Percentiles rank a stretch among this genome's conserved stretches.
These are phyloP conservation scores for Aspergillus avenaceus DNA, from an alignment of 495 filamentous ascomycete genomes.

Conservation along the genomic window DNA sequence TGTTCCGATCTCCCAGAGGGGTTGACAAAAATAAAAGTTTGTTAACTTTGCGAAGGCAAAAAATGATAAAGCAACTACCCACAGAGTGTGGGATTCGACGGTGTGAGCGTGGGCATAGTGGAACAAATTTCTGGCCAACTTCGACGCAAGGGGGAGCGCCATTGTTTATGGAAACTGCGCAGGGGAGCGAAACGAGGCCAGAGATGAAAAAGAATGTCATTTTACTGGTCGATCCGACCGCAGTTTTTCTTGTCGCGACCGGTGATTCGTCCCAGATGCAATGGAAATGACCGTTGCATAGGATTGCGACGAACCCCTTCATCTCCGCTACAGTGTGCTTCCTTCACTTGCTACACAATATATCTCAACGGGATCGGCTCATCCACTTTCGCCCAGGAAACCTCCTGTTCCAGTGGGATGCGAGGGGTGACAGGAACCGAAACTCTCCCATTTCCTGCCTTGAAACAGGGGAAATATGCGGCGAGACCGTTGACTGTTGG, in stretches of 20 bases:
- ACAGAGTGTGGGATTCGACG: no score
- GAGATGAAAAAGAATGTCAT: not conserved
- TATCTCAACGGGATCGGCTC: no score
- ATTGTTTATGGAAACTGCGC: slow-evolving; percentile 5
- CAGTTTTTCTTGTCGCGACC: not conserved
- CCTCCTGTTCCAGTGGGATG: slow-evolving; percentile 13
- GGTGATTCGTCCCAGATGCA: not conserved
- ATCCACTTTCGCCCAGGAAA: not conserved
- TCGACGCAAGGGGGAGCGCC: slow-evolving; percentile 12
- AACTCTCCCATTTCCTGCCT: slow-evolving; percentile 14
- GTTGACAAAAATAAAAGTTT: no score
- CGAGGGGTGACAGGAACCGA: slow-evolving; percentile 15
- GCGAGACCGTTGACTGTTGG: slow-evolving; percentile 14
- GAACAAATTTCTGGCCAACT: not conserved
- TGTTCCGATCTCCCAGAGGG: not conserved
- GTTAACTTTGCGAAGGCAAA: no score
- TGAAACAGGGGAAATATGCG: slow-evolving; percentile 25
- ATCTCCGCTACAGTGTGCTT: not conserved
- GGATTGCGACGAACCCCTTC: not conserved
- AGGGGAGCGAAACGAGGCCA: slow-evolving; percentile 17
- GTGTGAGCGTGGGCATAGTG: no score
- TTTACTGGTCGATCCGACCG: not conserved
- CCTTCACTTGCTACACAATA: no score
- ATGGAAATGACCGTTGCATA: not conserved
- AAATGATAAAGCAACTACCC: no score